Base-by-base conservation (phyloP, 1,284 basidiomycete genomes). In the Ustilago tritici region DNA sequence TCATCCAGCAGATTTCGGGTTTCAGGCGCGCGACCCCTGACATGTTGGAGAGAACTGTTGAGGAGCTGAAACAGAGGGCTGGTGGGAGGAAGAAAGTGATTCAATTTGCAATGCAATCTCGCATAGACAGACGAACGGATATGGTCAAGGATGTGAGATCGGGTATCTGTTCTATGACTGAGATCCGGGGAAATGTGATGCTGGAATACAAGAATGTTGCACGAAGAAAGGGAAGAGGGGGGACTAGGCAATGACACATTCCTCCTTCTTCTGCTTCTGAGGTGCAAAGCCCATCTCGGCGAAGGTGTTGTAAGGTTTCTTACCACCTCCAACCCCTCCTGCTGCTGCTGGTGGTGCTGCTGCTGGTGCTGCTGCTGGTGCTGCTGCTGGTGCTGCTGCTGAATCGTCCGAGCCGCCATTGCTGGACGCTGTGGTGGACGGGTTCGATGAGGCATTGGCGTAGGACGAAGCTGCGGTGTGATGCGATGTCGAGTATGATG, bases 261-360 rank as follows among this genome's bases (percentile, higher is more conserved):
- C 92, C 84, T 93, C 91, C 32, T 93, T 90, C 82, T 93, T 90
- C 56, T 90, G 89, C 80, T 92, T 92, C 49, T 89, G 90, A 17
- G 91, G 90, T 56, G 90, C 89, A 81, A 94, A 92, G 0, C 94
- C 94, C 94, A 96, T 95, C 88, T 96, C 95, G 40, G 92, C 92
- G 87, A 96, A 97, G 52, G 93, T 95, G 81, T 92, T 89, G 2
- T 93, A 91, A 2, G 86, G 86, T 9, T 90, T 88, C 88, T 62
- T 76, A 19, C 62, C 43, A 19, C 46, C 41, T 69, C 36, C 52
- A 65, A 68, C n/a, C 11, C 34, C 15, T 19, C 28, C 60, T 64
- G 54, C 56, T 34, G 56, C 23, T 23, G 23, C 23, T 23, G n/a
- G n/a, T n/a, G n/a, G n/a, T 64, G 54, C 56, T 34, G 56, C 23